Conservation (phyloP, 2,329 filamentous ascomycete species). For the Colletotrichum gigasporum region DNA sequence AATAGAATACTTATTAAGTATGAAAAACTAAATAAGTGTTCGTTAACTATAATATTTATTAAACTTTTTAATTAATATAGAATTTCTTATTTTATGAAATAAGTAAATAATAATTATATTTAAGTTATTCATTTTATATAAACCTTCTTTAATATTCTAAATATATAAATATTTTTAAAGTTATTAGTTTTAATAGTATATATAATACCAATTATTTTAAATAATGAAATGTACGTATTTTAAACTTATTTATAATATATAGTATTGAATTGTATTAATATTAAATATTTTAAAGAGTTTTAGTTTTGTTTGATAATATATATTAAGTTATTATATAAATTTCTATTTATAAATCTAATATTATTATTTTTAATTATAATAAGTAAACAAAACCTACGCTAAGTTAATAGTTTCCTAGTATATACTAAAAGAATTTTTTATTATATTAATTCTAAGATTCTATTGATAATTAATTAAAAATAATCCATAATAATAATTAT, state of each 20-base stretch:
- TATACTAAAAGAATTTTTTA: slow-evolving; percentile 9
- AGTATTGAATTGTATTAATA: too few species aligned
- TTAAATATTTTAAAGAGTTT: too few species aligned
- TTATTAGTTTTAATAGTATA: neutral
- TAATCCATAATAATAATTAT: neutral
- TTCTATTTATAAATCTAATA: slow-evolving; percentile 4
- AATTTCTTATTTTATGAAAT: slow-evolving; percentile 32
- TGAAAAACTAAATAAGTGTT: slow-evolving; percentile 28
- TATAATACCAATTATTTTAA: neutral
- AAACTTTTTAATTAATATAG: slow-evolving; percentile 32
- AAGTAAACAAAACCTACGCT: too few species aligned
- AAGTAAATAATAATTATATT: too few species aligned
- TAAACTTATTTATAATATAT: too few species aligned
- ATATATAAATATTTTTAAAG: too few species aligned
- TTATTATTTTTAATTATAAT: neutral
- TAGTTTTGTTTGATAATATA: too few species aligned
- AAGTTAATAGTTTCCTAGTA: too few species aligned
- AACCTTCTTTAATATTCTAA: too few species aligned
- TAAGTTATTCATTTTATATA: neutral
- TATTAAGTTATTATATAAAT: slow-evolving; percentile 3
- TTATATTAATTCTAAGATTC: neutral
- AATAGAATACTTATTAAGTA: slow-evolving; percentile 28
- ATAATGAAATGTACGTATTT: neutral
- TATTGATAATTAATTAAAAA: neutral
- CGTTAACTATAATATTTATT: slow-evolving; percentile 30